These are phyloP conservation scores for Venturia aucupariae DNA, from an alignment of 2,329 filamentous ascomycete genomes.

Conservation along the genomic window DNA sequence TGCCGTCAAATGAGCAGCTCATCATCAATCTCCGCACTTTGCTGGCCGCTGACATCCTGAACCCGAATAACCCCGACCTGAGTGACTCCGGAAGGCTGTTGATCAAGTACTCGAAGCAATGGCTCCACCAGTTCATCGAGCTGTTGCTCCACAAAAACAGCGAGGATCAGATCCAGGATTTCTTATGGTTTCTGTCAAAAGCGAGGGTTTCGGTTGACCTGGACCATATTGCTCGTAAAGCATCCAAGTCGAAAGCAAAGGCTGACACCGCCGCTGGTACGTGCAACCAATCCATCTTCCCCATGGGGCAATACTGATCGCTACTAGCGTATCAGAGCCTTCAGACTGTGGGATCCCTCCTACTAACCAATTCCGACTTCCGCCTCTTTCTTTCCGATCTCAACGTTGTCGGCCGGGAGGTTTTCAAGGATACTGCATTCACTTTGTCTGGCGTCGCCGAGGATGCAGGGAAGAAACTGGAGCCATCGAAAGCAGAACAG, in stretches of 20 bases:
- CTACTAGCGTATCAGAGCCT: conserved; percentile 65
- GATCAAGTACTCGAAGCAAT: conserved; percentile 61
- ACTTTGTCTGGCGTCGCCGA: conserved; percentile 68
- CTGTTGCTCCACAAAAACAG: conserved; percentile 74
- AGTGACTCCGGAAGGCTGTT: conserved; percentile 70
- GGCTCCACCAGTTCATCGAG: conserved; percentile 72
- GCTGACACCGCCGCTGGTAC: conserved; percentile 63
- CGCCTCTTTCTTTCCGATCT: conserved; percentile 76
- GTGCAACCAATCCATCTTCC: conserved; percentile 18
- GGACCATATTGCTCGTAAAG: conserved; percentile 52
- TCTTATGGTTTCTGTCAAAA: conserved; percentile 75
- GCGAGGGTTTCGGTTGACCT: conserved; percentile 62
- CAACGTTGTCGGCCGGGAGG: conserved; percentile 66
- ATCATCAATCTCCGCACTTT: conserved; percentile 73
- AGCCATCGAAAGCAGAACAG: conserved; percentile 56
- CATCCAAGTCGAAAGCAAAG: conserved; percentile 53
- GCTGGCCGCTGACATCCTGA: conserved; percentile 68
- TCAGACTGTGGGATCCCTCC: conserved; percentile 71
- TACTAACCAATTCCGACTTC: conserved; percentile 86
- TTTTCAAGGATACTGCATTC: conserved; percentile 79
- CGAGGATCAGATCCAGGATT: conserved; percentile 79
- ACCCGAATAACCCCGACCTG: conserved; percentile 63
- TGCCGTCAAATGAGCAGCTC: conserved; percentile 82
- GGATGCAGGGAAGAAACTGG: conserved; percentile 62
- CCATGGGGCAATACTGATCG: conserved; percentile 11